Evolutionary conservation across 495 filamentous ascomycete genomes (phyloP), one percentile per base, ranked within the genome.

Genomic region (Penicillium roqueforti): DNA sequence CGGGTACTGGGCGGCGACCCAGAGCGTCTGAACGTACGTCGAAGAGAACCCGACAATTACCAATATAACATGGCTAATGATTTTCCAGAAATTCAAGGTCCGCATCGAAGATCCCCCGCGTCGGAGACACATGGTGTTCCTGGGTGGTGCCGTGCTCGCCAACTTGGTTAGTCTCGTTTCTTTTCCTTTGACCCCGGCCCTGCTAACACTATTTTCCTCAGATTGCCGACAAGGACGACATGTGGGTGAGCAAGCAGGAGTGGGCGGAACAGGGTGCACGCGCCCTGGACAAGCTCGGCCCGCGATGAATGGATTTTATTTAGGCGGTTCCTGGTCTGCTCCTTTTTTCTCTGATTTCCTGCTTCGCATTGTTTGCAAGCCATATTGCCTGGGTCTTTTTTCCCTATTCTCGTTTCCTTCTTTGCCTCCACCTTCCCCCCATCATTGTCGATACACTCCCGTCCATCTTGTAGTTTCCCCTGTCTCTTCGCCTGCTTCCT

Each of bases 221-320:
- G 82, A 97, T 98, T 86, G 91, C 93, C 45, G 91, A 97, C 70
- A 96, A 96, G 73, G 89, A 96, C 63, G 86, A 87, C 68, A 98
- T 98, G 93, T 98, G 93, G 93, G 92, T 98, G 48, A 85, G 87
- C 45, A 96, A 96, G 77, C 79, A 87, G 65, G 95, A 98, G 73
- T 98, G 95, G 95, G 78, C 91, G 64, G 93, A 98, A 76, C 86
- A 95, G 71, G 93, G 93, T 16, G 66, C 86, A n/a, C 80, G 87
- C 41, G 85, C 85, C 46, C 74, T 98, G 65, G 89, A 89, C 71
- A 98, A 97, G 76, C 80, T 98, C 51, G 93, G 93, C 2, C 87
- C 89, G 34, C 85, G 92, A 73, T 80, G 69, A 64, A 26, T 47
- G 53, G 9, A 54, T 59, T 64, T 53, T 65, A 68, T 51, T 55